phyloP scores from a whole-genome alignment of 1,139 yeast species.

The Saccharomyces hybrid region DNA sequence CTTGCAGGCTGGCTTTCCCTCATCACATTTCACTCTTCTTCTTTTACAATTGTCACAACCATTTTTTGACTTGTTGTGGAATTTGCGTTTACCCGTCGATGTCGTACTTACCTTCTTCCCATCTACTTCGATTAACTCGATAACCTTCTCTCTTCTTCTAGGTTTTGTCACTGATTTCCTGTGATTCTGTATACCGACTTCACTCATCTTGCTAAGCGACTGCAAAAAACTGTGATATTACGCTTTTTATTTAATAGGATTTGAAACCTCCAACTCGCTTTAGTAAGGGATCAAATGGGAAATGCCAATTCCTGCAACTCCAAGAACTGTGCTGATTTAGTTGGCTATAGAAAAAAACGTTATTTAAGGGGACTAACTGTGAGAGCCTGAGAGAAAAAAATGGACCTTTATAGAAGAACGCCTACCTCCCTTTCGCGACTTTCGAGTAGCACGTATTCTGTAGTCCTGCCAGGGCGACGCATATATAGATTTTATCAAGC shows the following conservation, averaged over 20 bases:
- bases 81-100: constrained; percentile 50
- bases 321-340: background rate
- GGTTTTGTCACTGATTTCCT: background rate
- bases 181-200: background rate
- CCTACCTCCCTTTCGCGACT: background rate
- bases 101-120: constrained; percentile 36
- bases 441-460: background rate
- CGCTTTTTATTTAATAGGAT: too few species aligned
- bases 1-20: constrained; percentile 66
- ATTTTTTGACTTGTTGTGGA: constrained; percentile 77
- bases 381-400: background rate
- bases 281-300: background rate
- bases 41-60: constrained; percentile 88
- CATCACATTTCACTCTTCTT: constrained; percentile 90
- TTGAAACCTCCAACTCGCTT: background rate
- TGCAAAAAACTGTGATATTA: background rate
- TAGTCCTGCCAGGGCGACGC: background rate
- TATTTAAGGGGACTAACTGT: background rate
- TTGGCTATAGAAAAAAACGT: background rate
- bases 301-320: background rate
- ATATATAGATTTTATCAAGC: background rate
- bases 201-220: background rate
- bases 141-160: constrained; percentile 19
- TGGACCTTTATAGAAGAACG: too few species aligned
- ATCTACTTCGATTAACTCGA: constrained; percentile 32